Conservation (phyloP, 352 stramenopile genomes). For the Aphanomyces astaci region DNA sequence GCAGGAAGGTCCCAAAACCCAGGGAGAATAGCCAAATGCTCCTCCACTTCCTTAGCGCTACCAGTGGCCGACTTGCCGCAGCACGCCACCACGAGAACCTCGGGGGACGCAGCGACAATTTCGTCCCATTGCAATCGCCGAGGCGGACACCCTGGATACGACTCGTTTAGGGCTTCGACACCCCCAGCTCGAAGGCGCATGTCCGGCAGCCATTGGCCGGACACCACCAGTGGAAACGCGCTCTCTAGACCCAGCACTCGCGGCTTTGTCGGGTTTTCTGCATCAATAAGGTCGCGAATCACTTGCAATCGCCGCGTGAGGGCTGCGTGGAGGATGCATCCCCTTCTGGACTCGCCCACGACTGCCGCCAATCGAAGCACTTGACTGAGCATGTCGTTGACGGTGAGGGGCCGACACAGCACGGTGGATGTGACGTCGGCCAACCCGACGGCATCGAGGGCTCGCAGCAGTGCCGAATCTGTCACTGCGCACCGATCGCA, state of each 20-base stretch:
- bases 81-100: slow-evolving; percentile 22
- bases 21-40: neutral
- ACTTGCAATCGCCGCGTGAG: slow-evolving; percentile 3
- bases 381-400: neutral
- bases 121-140: slow-evolving; percentile 18
- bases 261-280: neutral
- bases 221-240: slow-evolving; percentile 22
- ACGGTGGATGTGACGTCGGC: neutral
- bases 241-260: slow-evolving; percentile 21
- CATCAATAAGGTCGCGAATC: neutral
- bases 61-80: slow-evolving; percentile 8
- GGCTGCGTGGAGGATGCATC: neutral
- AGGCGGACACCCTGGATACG: slow-evolving; percentile 9
- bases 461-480: slow-evolving; percentile 1
- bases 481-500: slow-evolving; percentile 14
- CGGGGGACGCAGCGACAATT: neutral
- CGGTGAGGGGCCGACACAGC: neutral
- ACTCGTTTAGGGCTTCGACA: slow-evolving; percentile 13
- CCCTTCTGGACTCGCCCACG: slow-evolving; percentile 3
- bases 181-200: slow-evolving; percentile 19
- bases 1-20: slow-evolving; percentile 24
- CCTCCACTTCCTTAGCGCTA: slow-evolving; percentile 15
- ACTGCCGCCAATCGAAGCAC: neutral
- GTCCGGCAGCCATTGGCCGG: slow-evolving; percentile 23
- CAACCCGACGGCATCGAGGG: neutral